Conservation (phyloP, 352 stramenopile species). For the Paralagenidium karlingii region DNA sequence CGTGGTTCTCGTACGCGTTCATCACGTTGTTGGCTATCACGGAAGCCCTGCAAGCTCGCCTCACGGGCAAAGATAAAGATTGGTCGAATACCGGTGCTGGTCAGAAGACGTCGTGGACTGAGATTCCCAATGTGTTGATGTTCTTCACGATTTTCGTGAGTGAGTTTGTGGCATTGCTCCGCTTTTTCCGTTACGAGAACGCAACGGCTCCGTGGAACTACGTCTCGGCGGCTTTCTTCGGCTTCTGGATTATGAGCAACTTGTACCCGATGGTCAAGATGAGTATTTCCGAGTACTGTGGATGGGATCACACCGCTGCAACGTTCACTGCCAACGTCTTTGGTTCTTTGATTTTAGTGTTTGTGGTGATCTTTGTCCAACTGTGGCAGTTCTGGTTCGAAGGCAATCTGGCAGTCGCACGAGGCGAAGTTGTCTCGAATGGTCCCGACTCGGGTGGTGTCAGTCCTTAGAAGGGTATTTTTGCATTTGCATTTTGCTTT, state of each 20-base stretch:
- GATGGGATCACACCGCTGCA: constrained; percentile 74
- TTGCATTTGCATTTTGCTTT: too few relatives aligned
- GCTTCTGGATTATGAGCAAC: constrained; percentile 77
- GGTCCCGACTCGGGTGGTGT: too few relatives aligned
- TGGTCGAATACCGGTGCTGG: constrained; percentile 84
- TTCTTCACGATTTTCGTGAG: constrained; percentile 76
- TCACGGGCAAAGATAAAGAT: constrained; percentile 77
- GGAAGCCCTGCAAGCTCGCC: constrained; percentile 58
- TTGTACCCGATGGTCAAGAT: constrained; percentile 88
- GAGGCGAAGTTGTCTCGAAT: too few relatives aligned
- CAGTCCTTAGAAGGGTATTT: too few relatives aligned
- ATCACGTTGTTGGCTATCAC: constrained; percentile 80
- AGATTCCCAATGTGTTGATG: constrained; percentile 82
- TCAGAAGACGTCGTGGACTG: constrained; percentile 80
- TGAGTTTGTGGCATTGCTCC: constrained; percentile 63
- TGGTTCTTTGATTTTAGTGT: constrained; percentile 67
- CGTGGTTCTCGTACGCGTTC: constrained; percentile 86
- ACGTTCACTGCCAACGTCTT: constrained; percentile 81
- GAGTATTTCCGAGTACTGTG: constrained; percentile 84
- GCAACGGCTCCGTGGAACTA: constrained; percentile 82
- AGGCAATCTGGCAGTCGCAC: constrained; percentile 49
- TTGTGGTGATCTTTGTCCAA: constrained; percentile 81
- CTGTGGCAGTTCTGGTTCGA: constrained; percentile 80
- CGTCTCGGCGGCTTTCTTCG: constrained; percentile 81
- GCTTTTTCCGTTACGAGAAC: constrained; percentile 85